Base-by-base conservation (phyloP, 805 yeast species). In the Diddensiella transvaalensis region DNA sequence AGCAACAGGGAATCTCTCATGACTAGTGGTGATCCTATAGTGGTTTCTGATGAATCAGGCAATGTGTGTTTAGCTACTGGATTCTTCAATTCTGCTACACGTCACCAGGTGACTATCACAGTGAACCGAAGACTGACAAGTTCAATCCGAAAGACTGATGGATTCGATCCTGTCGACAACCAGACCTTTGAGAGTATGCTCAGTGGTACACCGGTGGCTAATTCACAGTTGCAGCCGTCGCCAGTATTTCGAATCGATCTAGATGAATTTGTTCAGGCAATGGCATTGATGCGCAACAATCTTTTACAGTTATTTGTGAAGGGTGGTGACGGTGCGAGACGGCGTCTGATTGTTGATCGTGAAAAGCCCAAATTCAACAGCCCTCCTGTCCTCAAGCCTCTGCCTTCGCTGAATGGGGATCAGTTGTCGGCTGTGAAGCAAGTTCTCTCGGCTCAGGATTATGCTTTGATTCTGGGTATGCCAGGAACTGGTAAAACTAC, bases 401-500 rank as follows among this genome's bases (percentile, higher is more conserved):
- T 58, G 37, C 47, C 54, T 46, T 46, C 59, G 0, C 79, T 87
- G 57, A 93, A 93, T 59, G 59, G 63, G 0, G 96, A 88, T 59
- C 99, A 93, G 61, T 51, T 70, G 3, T 56, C 48, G 2, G 98
- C 97, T 0, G 73, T 93, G 33, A 75, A 79, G 13, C 77, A 73
- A 50, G 87, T 82, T 0, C 61, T 88, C 42, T 64, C 74, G 13
- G 76, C 93, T 0, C 63, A 80, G 46, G 96, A 90, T 61, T 93
- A 87, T 61, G 73, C 90, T 3, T 71, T 93, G 57, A 77, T 93
- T 17, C 68, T 91, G 51, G 99, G 99, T 0, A 93, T 93, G 99
- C 99, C 99, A 0, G 99, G 99, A 2, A 93, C 98, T 0, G 99
- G 96, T 6, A 88, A 88, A 60, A 88, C 96, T 1, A 88, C 98